Percentiles rank a stretch among this genome's conserved stretches.
Evolutionary conservation across 768 basidiomycete genomes (phyloP).

Genomic region (Mycena vulgaris): DNA sequence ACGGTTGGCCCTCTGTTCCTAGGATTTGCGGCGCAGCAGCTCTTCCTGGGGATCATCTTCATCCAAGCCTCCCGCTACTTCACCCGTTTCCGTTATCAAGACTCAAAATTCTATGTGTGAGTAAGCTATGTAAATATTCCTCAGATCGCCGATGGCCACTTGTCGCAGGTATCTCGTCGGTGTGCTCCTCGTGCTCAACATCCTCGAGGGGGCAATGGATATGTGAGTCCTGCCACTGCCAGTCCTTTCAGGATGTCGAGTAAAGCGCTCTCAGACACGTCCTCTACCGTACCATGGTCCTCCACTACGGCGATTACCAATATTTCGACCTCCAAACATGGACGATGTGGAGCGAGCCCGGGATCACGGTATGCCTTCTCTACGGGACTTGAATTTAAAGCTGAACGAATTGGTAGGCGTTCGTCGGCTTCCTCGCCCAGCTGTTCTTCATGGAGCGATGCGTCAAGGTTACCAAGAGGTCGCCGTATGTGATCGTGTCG

Average conservation of each 20-base stretch:
- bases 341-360: constrained; percentile 33
- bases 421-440: constrained; percentile 1
- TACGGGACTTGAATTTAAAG: too few species aligned
- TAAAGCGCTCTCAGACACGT: constrained; percentile 13
- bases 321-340: constrained; percentile 27
- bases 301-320: constrained; percentile 8
- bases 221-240: not conserved
- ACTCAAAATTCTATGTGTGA: not conserved
- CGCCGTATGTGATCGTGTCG: not conserved
- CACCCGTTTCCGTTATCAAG: not conserved
- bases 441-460: constrained; percentile 7
- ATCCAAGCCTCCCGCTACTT: not conserved
- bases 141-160: not conserved
- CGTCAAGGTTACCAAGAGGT: not conserved
- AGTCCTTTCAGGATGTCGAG: not conserved
- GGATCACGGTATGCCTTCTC: constrained; percentile 12
- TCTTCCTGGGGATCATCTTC: not conserved
- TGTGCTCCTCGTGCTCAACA: not conserved
- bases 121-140: not conserved
- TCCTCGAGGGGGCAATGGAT: not conserved
- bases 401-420: not conserved
- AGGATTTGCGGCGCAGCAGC: not conserved
- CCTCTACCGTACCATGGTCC: not conserved
- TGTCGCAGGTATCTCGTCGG: not conserved
- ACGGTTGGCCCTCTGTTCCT: constrained; percentile 11